Percentiles rank a stretch among this genome's conserved stretches.
phyloP scores from a whole-genome alignment of 176 grass and related monocot species.

The Oryza punctata region DNA sequence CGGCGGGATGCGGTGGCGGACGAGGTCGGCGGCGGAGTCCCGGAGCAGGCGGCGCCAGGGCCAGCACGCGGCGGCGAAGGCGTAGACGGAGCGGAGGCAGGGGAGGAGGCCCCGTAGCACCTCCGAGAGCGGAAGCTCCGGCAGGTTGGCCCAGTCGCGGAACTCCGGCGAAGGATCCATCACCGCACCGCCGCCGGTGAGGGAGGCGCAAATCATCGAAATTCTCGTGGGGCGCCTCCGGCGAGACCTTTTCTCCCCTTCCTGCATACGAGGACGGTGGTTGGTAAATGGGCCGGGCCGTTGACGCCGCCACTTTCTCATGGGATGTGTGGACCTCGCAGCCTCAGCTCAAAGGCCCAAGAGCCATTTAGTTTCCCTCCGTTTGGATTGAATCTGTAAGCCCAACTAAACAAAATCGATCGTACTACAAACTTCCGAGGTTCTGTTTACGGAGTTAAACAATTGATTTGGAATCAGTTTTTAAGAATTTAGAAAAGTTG shows the following conservation, averaged over 20 bases:
- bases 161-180: not conserved
- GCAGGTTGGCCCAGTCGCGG: slow-evolving; percentile 38
- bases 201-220: not conserved
- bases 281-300: not conserved
- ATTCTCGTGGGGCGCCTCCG: not conserved
- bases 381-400: not conserved
- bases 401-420: not conserved
- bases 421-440: too few species aligned
- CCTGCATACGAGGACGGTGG: too few species aligned
- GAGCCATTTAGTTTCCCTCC: too few species aligned
- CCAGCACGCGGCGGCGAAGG: slow-evolving; percentile 37
- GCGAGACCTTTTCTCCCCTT: not conserved
- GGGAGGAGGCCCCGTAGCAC: slow-evolving; percentile 50
- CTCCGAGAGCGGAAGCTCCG: slow-evolving; percentile 42
- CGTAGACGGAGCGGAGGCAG: slow-evolving; percentile 38
- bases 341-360: not conserved
- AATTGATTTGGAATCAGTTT: too few species aligned
- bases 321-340: not conserved
- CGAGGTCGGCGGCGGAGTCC: slow-evolving; percentile 18
- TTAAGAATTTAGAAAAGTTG: too few species aligned
- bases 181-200: not conserved
- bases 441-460: too few species aligned
- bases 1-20: slow-evolving; percentile 28
- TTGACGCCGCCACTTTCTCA: too few species aligned
- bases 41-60: slow-evolving; percentile 40